Percentiles rank a stretch among this genome's conserved stretches.
Conservation (phyloP, 805 yeast genomes). For the Teunomyces stri region DNA sequence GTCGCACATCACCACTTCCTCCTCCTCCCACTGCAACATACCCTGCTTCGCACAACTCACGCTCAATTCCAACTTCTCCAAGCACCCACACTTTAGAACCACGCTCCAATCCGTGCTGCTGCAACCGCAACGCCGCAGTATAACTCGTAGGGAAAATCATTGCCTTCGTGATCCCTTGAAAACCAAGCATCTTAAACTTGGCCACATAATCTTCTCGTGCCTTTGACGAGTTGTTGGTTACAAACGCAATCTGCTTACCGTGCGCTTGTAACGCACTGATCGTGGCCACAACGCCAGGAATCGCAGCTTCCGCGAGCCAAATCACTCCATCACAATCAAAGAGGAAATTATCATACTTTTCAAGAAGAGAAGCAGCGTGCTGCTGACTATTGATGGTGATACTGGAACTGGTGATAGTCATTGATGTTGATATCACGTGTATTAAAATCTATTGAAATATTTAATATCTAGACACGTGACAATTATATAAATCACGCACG, state of each 20-base stretch:
- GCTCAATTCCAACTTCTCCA: constrained; percentile 39
- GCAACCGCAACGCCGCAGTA: constrained; percentile 29
- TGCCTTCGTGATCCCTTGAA: constrained; percentile 24
- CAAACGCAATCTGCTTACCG: constrained; percentile 30
- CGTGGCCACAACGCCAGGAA: constrained; percentile 32
- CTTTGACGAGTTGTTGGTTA: constrained; percentile 39
- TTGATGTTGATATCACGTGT: too few species aligned
- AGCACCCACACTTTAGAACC: constrained; percentile 41
- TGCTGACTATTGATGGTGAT: constrained; percentile 8
- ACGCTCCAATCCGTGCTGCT: constrained; percentile 15
- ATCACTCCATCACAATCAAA: constrained; percentile 45
- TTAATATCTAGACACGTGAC: too few species aligned
- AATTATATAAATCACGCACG: neutral
- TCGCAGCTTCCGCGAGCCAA: constrained; percentile 35
- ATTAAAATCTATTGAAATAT: too few species aligned
- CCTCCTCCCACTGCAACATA: constrained; percentile 40
- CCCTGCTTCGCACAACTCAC: constrained; percentile 31
- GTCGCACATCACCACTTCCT: constrained; percentile 29
- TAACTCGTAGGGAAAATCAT: constrained; percentile 37
- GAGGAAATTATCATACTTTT: constrained; percentile 34
- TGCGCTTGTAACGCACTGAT: constrained; percentile 19
- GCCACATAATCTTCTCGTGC: constrained; percentile 31
- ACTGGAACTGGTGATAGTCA: neutral
- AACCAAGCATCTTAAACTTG: constrained; percentile 32
- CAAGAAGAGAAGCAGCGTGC: constrained; percentile 20